Base-by-base conservation (phyloP, 1,284 basidiomycete species). In the Chiua sp. region DNA sequence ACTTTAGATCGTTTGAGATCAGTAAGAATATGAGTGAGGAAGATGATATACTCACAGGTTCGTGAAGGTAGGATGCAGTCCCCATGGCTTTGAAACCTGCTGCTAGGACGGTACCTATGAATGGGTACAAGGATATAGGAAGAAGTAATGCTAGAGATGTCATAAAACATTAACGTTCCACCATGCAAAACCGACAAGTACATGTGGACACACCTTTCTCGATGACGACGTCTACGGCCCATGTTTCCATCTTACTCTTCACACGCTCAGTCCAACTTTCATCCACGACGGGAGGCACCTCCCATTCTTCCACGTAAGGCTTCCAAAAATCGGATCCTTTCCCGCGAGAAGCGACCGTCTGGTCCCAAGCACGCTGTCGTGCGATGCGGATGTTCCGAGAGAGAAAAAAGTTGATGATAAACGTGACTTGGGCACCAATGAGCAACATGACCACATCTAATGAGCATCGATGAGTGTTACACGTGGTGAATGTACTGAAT, bases 261-360 rank as follows among this genome's bases (percentile, higher is more conserved):
- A 83, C 66, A 72, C 64, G 51, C 57, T 50, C 59, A 52, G 65
- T 58, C 71, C 66, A 59, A 63, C 69, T 65, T 23, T 78, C 66
- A 51, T 76, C 68, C 30, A 78, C 73, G 5, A 68, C 65, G 0
- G 93, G 93, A 0, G 93, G 93, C 7, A 79, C 68, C 22, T 88
- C 83, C 91, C 90, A 94, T 76, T 96, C 94, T 69, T 96, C 93
- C 4, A 94, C 86, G 65, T 96, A 96, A 0, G 90, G 87, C 62
- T 83, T 80, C 92, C 92, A 96, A 78, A 95, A 96, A n/a, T 91
- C 87, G 0, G 81, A 76, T 0, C 87, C 86, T 69, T 96, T 96
- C 11, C 88, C 87, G 3, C 93, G 84, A 3, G 92, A 94, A 22
- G 81, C 76, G 32, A 95, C 85, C 0, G 93, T 95, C 68, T 94